These are phyloP conservation scores for Malus hybrid DNA, from an alignment of 331 rosid genomes.

Conservation along the genomic window DNA sequence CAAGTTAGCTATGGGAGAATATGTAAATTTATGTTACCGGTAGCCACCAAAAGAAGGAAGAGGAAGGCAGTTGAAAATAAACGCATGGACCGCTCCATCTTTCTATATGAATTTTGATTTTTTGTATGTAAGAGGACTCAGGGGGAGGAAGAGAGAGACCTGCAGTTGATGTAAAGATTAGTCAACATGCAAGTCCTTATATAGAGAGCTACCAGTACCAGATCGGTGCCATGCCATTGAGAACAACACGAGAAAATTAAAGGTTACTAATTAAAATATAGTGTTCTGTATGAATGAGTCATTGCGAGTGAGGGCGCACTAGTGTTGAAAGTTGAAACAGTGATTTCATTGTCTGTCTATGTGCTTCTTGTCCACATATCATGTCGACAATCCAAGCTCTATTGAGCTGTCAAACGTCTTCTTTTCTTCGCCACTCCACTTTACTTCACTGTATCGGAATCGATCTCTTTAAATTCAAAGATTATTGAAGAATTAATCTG, in stretches of 20 bases:
- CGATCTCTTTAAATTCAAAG: no score
- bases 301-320: not conserved
- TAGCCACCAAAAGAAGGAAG: constrained; percentile 41
- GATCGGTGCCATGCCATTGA: not conserved
- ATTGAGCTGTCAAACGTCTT: not conserved
- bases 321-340: not conserved
- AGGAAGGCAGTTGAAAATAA: constrained; percentile 33
- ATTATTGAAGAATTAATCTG: no score
- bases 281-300: not conserved
- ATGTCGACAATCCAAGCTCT: not conserved
- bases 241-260: not conserved
- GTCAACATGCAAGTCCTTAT: not conserved
- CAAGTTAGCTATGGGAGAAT: not conserved
- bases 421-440: not conserved
- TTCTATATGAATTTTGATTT: not conserved
- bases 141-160: not conserved
- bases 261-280: not conserved
- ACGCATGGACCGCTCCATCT: constrained; percentile 40
- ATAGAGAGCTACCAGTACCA: not conserved
- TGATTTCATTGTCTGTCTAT: not conserved
- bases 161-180: not conserved
- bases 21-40: constrained; percentile 24
- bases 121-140: not conserved
- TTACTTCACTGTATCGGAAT: not conserved
- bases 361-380: no score